A percentile compares a stretch with the other conserved stretches of the same genome.
Conservation (phyloP, 2,329 filamentous ascomycete species). For the Gliomastix tumulicola region DNA sequence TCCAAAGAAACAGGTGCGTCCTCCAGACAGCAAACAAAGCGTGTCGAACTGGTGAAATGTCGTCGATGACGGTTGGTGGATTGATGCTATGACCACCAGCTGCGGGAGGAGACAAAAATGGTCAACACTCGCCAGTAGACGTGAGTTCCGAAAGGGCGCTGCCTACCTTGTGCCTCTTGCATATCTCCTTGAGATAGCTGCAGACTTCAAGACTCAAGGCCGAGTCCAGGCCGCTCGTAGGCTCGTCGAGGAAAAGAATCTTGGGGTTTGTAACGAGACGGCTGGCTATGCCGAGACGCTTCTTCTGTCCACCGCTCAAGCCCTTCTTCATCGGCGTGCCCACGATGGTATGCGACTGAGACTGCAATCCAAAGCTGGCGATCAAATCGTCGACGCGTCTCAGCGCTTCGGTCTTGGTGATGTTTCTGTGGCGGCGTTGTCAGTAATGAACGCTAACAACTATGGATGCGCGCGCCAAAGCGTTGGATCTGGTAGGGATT, state of each 20-base stretch:
- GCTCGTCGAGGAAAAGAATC: slow-evolving; percentile 77
- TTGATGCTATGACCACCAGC: slow-evolving; percentile 74
- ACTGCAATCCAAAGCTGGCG: slow-evolving; percentile 63
- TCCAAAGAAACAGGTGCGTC: slow-evolving; percentile 68
- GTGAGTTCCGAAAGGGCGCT: neutral
- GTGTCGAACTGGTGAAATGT: slow-evolving; percentile 80
- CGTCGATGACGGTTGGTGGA: slow-evolving; percentile 77
- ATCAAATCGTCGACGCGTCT: slow-evolving; percentile 61
- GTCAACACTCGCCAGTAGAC: neutral
- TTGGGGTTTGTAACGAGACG: slow-evolving; percentile 76
- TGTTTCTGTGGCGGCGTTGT: slow-evolving; percentile 14
- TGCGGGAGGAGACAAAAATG: slow-evolving; percentile 17
- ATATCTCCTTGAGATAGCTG: slow-evolving; percentile 61
- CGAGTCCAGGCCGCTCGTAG: slow-evolving; percentile 77
- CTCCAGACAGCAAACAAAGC: slow-evolving; percentile 64
- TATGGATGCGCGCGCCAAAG: no score
- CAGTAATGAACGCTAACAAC: no score
- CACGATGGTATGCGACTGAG: slow-evolving; percentile 64
- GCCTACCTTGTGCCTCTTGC: slow-evolving; percentile 56
- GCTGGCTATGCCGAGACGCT: slow-evolving; percentile 70
- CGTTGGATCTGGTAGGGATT: neutral
- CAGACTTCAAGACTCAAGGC: slow-evolving; percentile 71
- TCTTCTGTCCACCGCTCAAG: slow-evolving; percentile 79
- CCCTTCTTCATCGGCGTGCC: slow-evolving; percentile 80
- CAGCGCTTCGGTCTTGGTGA: slow-evolving; percentile 46